These are phyloP conservation scores for Hyphopichia pseudoburtonii DNA, from an alignment of 1,139 yeast genomes.

Conservation along the genomic window DNA sequence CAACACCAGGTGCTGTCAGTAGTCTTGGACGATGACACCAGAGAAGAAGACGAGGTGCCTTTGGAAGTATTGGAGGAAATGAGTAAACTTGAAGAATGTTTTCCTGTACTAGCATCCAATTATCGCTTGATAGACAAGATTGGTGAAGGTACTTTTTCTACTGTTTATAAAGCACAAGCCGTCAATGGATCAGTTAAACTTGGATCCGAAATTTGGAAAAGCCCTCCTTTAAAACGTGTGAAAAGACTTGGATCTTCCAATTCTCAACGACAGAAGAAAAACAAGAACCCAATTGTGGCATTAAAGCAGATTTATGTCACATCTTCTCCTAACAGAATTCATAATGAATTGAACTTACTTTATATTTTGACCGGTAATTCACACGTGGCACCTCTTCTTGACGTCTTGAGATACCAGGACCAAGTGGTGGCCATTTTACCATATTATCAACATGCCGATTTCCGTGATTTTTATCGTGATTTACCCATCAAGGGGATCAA, in stretches of 20 bases:
- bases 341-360: slow-evolving; percentile 78
- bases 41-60: slow-evolving; percentile 47
- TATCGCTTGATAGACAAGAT: slow-evolving; percentile 78
- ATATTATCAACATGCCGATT: slow-evolving; percentile 87
- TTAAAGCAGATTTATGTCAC: slow-evolving; percentile 92
- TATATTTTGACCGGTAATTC: slow-evolving; percentile 66
- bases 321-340: slow-evolving; percentile 87
- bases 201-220: slow-evolving; percentile 45
- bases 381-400: slow-evolving; percentile 84
- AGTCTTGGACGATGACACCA: slow-evolving; percentile 14
- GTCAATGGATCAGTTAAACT: slow-evolving; percentile 42
- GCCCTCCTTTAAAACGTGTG: slow-evolving; percentile 41
- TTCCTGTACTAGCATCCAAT: slow-evolving; percentile 58
- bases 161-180: slow-evolving; percentile 88
- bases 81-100: slow-evolving; percentile 58
- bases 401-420: slow-evolving; percentile 83
- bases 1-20: slow-evolving; percentile 11
- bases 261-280: slow-evolving; percentile 14
- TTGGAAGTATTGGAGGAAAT: slow-evolving; percentile 66
- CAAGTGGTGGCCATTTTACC: slow-evolving; percentile 93
- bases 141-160: slow-evolving; percentile 94
- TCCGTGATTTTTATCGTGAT: slow-evolving; percentile 81
- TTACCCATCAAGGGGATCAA: slow-evolving; percentile 78
- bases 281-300: slow-evolving; percentile 70
- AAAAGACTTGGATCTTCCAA: no score